Base-by-base conservation (phyloP, 371 early-diverging fungal species). In the Syncephalastrum contaminatum region DNA sequence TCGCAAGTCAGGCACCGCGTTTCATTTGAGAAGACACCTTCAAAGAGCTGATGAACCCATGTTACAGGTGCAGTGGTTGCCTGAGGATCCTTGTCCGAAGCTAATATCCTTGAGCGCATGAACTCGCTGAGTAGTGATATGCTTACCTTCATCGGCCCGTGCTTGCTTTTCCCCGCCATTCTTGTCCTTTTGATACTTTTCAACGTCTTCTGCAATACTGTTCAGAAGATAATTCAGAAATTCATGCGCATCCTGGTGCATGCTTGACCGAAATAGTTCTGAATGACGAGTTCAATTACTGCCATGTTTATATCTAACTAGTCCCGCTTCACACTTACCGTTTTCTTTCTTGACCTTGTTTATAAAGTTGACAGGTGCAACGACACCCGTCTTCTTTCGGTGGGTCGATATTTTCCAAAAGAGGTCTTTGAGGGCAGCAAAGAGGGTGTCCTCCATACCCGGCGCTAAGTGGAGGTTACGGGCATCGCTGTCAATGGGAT, bases 241-340 rank as follows among this genome's bases (percentile, higher is more conserved):
- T 73, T 98, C 98, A 72, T 98, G 98, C 0, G 97, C 97, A 72
- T 98, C 98, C 67, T 98, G 98, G 67, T 98, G 97, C 85, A 88
- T 88, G 25, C 91, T 92, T 54, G 91, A 88, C 41, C 94, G 82
- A 71, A 97, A 98, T 13, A 95, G 64, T 66, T 93, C 97, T 90
- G 79, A 16, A 30, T 5, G 0, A 12, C 5, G 36, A 16, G 21
- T 22, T 3, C 4, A 20, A 13, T 19, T 25, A 19, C 2, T 25
- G 19, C 42, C 3, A 36, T 16, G 36, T 6, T 30, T 8, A 2
- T 30, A 19, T 21, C 16, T 16, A 14, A 15, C 13, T 4, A 4
- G 25, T 2, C 49, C 25, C 10, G 16, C 42, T 25, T 15, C 4
- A 1, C 56, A 43, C 58, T 69, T 82, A 93, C 95, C 92, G 73